Conservation (phyloP, 257 asterid species). For the Penstemon eatonii region DNA sequence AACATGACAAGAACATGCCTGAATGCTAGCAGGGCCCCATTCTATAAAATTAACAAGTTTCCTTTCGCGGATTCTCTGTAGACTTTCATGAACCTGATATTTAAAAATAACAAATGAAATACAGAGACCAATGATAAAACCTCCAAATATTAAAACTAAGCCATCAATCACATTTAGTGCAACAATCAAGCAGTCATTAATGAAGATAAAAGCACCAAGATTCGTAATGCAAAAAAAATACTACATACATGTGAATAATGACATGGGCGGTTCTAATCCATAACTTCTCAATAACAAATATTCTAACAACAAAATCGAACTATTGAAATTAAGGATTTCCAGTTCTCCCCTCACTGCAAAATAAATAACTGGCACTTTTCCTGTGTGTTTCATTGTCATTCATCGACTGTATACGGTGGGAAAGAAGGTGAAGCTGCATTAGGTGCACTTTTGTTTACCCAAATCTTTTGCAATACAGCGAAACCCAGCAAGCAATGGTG, state of each 20-base stretch:
- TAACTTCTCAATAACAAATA: neutral
- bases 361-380: neutral
- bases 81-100: constrained; percentile 91
- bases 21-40: constrained; percentile 99
- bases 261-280: constrained; percentile 8
- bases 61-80: constrained; percentile 96
- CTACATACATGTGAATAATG: neutral
- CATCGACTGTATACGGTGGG: too few relatives aligned
- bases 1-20: constrained; percentile 45
- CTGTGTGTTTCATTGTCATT: neutral
- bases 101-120: constrained; percentile 22
- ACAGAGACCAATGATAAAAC: constrained; percentile 1
- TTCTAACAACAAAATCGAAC: constrained; percentile 4
- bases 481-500: neutral
- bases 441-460: neutral
- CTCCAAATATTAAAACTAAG: constrained; percentile 16
- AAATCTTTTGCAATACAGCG: neutral
- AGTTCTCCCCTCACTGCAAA: constrained; percentile 8
- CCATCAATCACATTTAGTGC: neutral
- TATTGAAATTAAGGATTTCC: constrained; percentile 12
- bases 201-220: constrained; percentile 19
- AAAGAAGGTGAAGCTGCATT: too few relatives aligned
- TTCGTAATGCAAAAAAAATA: neutral
- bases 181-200: constrained; percentile 3
- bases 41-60: constrained; percentile 96